Base-by-base conservation (phyloP, 2,329 filamentous ascomycete species). In the Trichoderma guizhouense region DNA sequence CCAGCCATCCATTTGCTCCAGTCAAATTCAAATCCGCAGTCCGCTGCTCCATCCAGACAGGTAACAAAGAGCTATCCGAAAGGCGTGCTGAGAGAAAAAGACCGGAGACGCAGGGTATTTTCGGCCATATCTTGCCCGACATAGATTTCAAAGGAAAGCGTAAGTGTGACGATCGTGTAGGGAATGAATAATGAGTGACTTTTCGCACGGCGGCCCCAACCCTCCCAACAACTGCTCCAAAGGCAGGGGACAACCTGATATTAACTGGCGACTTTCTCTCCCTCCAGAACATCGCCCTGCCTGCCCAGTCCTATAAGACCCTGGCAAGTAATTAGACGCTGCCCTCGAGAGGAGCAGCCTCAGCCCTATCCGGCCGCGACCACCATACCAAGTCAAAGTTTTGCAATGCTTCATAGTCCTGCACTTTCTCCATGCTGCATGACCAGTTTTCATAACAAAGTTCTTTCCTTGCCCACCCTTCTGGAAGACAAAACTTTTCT, bases 371-470 rank as follows among this genome's bases (percentile, higher is more conserved):
- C 58, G 66, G 65, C 32, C 26, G 47, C 43, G 66, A 64, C 66
- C 61, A 43, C 53, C 67, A 64, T 55, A 60, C 51, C 47, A 67
- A 69, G 43, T 62, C 63, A 53, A 53, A 72, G 71, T 69, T 74
- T 73, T 71, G 66, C 18, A 34, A 66, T 74, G 68, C 60, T 67
- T 74, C 76, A 77, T 79, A 79, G 78, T 78, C 79, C 34, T 77
- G 79, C 79, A 76, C 75, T 72, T 76, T 76, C 55, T 64, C 78
- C 76, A 68, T 75, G 71, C 74, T 78, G 79, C 78, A 77, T 75
- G 78, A 80, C 80, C 77, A 78, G 53, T 78, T 76, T 80, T 81
- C 80, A 77, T 79, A 79, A 80, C 77, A 76, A 78, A 75, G 76
- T 79, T 80, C 30, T 43, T 77, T 77, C 73, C 75, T 76, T 76